Percentiles rank a stretch among this genome's conserved stretches.
phyloP scores from a whole-genome alignment of 176 grass and related monocot species.

The Ananas comosus region DNA sequence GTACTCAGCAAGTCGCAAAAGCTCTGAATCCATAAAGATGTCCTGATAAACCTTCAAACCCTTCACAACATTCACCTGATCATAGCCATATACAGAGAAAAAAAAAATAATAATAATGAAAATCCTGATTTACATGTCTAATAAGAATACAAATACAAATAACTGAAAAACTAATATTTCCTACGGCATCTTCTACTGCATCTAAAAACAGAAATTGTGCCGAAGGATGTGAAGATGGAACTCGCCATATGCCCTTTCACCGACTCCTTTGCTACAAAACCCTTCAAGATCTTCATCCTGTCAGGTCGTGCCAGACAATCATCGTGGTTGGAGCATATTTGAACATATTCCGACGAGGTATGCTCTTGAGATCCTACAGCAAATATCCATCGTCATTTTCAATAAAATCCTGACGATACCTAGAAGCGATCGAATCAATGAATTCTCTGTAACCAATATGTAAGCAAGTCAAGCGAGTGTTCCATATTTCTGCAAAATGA shows the following conservation, averaged over 20 bases:
- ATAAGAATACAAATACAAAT: neutral
- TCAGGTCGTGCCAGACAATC: slow-evolving; percentile 56
- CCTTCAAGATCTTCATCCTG: slow-evolving; percentile 94
- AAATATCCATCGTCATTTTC: neutral
- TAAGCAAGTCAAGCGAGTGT: neutral
- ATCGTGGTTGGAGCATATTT: slow-evolving; percentile 62
- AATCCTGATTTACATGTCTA: slow-evolving; percentile 3
- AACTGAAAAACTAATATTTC: slow-evolving; percentile 46
- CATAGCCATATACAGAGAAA: neutral
- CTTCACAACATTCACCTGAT: slow-evolving; percentile 97
- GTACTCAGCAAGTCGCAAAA: slow-evolving; percentile 59
- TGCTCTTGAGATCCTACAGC: slow-evolving; percentile 64
- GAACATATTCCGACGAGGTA: slow-evolving; percentile 36
- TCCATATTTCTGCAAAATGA: neutral
- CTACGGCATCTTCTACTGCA: slow-evolving; percentile 61
- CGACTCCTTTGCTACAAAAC: slow-evolving; percentile 92
- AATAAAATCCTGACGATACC: neutral
- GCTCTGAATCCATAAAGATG: slow-evolving; percentile 76
- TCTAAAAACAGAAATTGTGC: slow-evolving; percentile 49
- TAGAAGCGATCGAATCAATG: neutral
- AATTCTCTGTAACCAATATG: neutral
- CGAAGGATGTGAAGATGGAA: slow-evolving; percentile 57
- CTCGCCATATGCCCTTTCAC: slow-evolving; percentile 97
- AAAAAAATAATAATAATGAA: slow-evolving; percentile 26
- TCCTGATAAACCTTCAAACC: slow-evolving; percentile 95